Evolutionary conservation across 2,329 filamentous ascomycete species (phyloP).

Genomic region (Epichloe sibirici): DNA sequence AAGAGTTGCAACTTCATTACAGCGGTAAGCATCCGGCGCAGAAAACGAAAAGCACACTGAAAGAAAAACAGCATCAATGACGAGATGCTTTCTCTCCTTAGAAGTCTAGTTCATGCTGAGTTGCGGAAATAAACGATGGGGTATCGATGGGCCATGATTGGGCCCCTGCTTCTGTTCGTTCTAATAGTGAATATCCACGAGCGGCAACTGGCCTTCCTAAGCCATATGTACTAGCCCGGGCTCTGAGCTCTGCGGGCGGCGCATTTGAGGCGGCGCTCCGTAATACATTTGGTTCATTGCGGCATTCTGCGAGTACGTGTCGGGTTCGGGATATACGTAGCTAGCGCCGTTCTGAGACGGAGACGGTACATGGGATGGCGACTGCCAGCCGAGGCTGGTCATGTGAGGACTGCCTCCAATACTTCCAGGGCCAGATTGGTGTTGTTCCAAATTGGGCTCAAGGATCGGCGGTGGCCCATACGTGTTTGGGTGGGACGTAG

Average conservation of each 20-base stretch:
- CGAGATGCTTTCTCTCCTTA: neutral
- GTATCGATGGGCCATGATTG: constrained; percentile 12
- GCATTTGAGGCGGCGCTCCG: constrained; percentile 48
- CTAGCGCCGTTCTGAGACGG: constrained; percentile 54
- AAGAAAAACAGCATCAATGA: neutral
- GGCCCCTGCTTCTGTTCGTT: neutral
- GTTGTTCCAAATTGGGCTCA: constrained; percentile 73
- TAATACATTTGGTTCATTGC: constrained; percentile 63
- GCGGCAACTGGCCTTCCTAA: constrained; percentile 15
- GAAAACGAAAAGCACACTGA: neutral
- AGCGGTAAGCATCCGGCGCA: neutral
- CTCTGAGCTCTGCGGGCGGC: constrained; percentile 65
- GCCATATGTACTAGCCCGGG: constrained; percentile 36
- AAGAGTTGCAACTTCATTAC: neutral
- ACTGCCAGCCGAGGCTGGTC: constrained; percentile 71
- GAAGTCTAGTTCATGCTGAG: neutral
- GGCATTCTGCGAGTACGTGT: constrained; percentile 50
- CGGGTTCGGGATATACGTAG: constrained; percentile 76
- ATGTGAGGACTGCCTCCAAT: constrained; percentile 81
- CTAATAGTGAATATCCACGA: neutral
- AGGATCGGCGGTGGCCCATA: constrained; percentile 78
- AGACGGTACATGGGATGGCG: constrained; percentile 62
- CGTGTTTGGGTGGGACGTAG: constrained; percentile 75
- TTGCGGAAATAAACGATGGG: constrained; percentile 7
- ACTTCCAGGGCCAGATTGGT: constrained; percentile 54